phyloP scores from a whole-genome alignment of 805 yeast species.

The Zygoascus ofunaensis region DNA sequence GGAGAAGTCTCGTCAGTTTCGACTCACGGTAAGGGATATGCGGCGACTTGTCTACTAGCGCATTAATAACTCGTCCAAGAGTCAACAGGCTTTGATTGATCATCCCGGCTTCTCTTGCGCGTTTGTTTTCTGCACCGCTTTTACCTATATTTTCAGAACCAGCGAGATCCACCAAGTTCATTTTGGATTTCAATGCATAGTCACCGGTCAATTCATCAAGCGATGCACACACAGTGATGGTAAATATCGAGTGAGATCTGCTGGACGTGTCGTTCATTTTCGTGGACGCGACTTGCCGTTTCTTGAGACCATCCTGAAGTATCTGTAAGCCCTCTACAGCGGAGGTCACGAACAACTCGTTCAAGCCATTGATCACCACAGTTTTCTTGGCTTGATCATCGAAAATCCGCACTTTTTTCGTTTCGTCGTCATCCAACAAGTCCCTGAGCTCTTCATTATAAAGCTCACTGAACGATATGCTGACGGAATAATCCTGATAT shows the following conservation, averaged over 20 bases:
- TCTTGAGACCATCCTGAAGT: constrained; percentile 48
- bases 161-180: constrained; percentile 86
- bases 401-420: constrained; percentile 44
- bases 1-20: constrained; percentile 65
- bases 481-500: constrained; percentile 50
- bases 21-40: constrained; percentile 87
- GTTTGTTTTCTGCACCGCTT: constrained; percentile 77
- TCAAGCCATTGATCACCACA: constrained; percentile 49
- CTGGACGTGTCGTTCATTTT: constrained; percentile 69
- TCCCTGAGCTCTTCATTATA: constrained; percentile 83
- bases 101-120: constrained; percentile 91
- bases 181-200: constrained; percentile 40
- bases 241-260: constrained; percentile 72
- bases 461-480: constrained; percentile 73
- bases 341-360: constrained; percentile 41
- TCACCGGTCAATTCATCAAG: constrained; percentile 41
- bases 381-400: constrained; percentile 40
- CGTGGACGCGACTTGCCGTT: constrained; percentile 69
- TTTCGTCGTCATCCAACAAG: constrained; percentile 38
- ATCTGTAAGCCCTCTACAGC: constrained; percentile 44
- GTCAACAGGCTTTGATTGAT: constrained; percentile 83
- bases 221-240: constrained; percentile 45
- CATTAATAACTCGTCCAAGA: constrained; percentile 80
- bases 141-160: constrained; percentile 85
- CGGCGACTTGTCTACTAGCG: constrained; percentile 48